phyloP scores from a whole-genome alignment of 257 asterid genomes.

The Solanum bukasovii region DNA sequence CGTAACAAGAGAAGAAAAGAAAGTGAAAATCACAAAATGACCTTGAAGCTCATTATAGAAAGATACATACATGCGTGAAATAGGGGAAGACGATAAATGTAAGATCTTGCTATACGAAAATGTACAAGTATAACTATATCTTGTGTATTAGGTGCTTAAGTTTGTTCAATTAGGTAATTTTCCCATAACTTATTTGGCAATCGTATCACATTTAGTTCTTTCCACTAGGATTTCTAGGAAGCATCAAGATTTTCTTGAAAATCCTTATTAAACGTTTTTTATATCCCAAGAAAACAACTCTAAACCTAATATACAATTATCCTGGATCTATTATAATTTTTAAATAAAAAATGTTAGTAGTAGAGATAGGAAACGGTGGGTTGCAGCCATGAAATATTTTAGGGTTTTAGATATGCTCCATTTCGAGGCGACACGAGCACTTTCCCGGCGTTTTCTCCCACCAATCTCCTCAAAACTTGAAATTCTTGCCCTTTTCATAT shows the following conservation, averaged over 20 bases:
- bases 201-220: background rate
- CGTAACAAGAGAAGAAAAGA: background rate
- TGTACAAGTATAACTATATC: background rate
- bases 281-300: background rate
- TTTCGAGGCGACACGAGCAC: slow-evolving; percentile 84
- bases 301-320: background rate
- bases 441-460: slow-evolving; percentile 72
- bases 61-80: background rate
- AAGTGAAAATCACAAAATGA: background rate
- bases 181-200: background rate
- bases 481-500: slow-evolving; percentile 14
- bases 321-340: background rate
- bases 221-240: background rate
- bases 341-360: no score
- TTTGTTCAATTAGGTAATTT: background rate
- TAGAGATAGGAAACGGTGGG: background rate
- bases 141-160: background rate
- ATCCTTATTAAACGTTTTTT: background rate
- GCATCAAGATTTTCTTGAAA: background rate
- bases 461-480: slow-evolving; percentile 27
- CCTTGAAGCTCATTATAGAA: background rate
- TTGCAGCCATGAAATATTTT: background rate
- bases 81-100: background rate
- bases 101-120: background rate
- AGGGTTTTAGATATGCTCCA: slow-evolving; percentile 5